Evolutionary conservation across 2,329 filamentous ascomycete species (phyloP), one percentile per base, ranked within the genome.

Genomic region (Pseudogymnoascus sp.): DNA sequence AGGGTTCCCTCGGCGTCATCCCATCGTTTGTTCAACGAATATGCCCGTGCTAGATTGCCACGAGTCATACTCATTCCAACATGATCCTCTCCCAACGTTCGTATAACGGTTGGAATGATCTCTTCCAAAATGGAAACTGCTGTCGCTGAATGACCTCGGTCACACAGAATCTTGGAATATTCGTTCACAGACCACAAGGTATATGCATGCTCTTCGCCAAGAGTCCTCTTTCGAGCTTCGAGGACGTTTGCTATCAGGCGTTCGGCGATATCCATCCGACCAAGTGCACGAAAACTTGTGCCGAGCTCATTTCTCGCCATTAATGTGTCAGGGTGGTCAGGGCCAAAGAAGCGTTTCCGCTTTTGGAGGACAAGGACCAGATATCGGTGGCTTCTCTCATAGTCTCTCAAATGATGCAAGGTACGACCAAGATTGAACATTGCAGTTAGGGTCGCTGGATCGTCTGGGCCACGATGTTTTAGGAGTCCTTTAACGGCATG

Each of bases 151-250:
- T 67, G 70, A 5, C 70, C 68, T 31, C 68, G 66, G 14, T 70
- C 70, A 60, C 67, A 68, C 53, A 71, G 66, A 23, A 73, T 64
- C 60, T 72, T 75, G 12, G 71, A 69, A 10, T 74, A 64, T 60
- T 74, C 69, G 23, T 71, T 70, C 40, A 75, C 67, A 16, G 73
- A 69, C 67, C 68, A 72, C 25, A 75, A 63, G 4, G 72, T 73
- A 60, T 73, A 73, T 12, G 73, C 70, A 66, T 75, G 73, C 62
- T 75, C 73, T 38, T 73, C 68, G 6, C 74, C 73, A 10, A 75
- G 65, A 18, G 25, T 62, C 14, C 40, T 28, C 40, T 35, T 62
- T 25, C 63, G 63, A 5, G 61, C 18, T 18, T 69, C 66, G 23
- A 69, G 60, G 8, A 72, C 67, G 10, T 65, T 62, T 44, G 64